These are phyloP conservation scores for Colletotrichum sp. DNA, from an alignment of 2,329 filamentous ascomycete species.

Conservation along the genomic window DNA sequence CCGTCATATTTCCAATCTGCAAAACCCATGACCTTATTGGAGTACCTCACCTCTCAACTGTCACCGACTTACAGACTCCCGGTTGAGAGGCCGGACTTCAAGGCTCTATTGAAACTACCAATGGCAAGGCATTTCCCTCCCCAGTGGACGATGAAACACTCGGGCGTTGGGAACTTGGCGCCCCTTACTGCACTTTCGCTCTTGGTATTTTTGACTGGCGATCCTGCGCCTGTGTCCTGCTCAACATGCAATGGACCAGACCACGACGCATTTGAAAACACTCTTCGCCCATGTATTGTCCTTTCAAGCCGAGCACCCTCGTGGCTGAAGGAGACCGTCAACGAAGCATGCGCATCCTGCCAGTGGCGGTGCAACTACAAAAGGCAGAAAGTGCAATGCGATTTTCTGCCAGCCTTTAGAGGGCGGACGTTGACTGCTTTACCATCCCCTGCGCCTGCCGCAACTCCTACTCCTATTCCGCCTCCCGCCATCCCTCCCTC, in stretches of 20 bases:
- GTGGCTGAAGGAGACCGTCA: constrained; percentile 22
- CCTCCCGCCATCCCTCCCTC: neutral
- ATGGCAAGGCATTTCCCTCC: neutral
- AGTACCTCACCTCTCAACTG: neutral
- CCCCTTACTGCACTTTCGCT: neutral
- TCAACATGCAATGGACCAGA: neutral
- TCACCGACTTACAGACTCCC: neutral
- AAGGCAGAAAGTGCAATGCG: constrained; percentile 29
- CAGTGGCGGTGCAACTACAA: constrained; percentile 31
- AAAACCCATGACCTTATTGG: neutral
- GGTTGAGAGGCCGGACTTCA: constrained; percentile 8
- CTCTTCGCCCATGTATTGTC: constrained; percentile 28
- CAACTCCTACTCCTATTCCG: neutral
- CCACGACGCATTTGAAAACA: neutral
- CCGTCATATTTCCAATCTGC: neutral
- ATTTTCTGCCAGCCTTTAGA: constrained; percentile 21
- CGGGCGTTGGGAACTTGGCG: neutral
- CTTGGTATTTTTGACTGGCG: constrained; percentile 15
- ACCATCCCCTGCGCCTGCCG: neutral
- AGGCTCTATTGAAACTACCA: constrained; percentile 3
- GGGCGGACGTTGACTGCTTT: neutral
- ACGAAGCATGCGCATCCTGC: constrained; percentile 33
- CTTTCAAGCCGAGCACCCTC: constrained; percentile 25
- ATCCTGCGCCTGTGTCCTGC: neutral
- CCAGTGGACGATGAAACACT: neutral